A percentile compares a stretch with the other conserved stretches of the same genome.
These are phyloP conservation scores for Didymella pinodella DNA, from an alignment of 2,329 filamentous ascomycete species.

Conservation along the genomic window DNA sequence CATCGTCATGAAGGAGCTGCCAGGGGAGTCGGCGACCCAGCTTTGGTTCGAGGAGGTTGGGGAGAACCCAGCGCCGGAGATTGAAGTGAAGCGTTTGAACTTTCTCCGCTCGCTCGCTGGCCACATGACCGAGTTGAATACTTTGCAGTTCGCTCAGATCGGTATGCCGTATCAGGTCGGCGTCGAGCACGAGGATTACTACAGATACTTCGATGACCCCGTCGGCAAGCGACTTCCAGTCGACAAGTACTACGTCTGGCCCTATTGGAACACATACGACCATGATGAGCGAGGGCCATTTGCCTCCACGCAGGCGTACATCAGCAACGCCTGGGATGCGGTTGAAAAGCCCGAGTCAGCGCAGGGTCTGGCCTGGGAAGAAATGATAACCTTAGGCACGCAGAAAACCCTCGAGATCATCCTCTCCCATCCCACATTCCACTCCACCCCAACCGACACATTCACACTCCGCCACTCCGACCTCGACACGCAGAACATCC, in stretches of 20 bases:
- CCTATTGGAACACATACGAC: neutral
- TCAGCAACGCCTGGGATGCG: neutral
- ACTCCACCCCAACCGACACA: conserved; percentile 16
- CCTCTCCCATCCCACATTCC: conserved; percentile 8
- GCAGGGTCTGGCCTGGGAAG: no score
- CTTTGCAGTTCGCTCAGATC: conserved; percentile 23
- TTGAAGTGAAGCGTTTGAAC: conserved; percentile 18
- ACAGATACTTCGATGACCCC: neutral
- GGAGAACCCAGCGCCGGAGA: neutral
- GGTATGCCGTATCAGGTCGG: conserved; percentile 13
- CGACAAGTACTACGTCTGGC: conserved; percentile 8
- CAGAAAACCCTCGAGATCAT: conserved; percentile 7
- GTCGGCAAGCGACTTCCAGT: conserved; percentile 7
- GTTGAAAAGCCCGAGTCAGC: no score
- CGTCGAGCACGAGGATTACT: no score
- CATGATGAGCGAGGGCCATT: neutral
- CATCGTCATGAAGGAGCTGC: conserved; percentile 27
- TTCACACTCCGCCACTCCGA: conserved; percentile 33
- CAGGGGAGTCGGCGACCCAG: conserved; percentile 16
- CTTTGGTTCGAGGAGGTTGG: conserved; percentile 22
- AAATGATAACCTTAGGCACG: neutral
- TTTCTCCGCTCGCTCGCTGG: conserved; percentile 25
- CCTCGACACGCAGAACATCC: conserved; percentile 36
- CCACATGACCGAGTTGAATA: conserved; percentile 19
- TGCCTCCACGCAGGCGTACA: conserved; percentile 1